Percentiles rank a stretch among this genome's conserved stretches.
phyloP scores from a whole-genome alignment of 371 early-diverging fungal species.

The Choanephora cucurbitarum region DNA sequence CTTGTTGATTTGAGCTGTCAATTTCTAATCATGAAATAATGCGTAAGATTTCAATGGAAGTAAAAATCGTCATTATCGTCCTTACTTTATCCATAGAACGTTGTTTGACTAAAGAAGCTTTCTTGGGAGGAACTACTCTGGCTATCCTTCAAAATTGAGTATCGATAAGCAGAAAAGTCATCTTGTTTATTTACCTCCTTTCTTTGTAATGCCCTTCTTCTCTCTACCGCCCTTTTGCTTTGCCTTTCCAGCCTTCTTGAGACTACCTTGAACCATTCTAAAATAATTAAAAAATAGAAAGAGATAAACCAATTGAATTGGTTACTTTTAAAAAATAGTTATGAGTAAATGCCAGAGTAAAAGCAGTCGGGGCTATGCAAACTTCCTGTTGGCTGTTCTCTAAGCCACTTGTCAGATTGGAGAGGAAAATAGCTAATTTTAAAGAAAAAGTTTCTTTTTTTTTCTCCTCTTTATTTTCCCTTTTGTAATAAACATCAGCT shows the following conservation, averaged over 20 bases:
- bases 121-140: constrained; percentile 62
- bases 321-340: background rate
- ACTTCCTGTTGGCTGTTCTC: background rate
- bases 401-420: background rate
- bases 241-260: constrained; percentile 46
- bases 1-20: constrained; percentile 63
- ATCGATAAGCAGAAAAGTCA: too few species aligned
- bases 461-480: background rate
- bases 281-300: constrained; percentile 1
- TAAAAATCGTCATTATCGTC: background rate
- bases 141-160: constrained; percentile 36
- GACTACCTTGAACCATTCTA: constrained; percentile 60
- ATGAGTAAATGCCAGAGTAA: background rate
- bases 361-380: background rate
- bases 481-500: background rate
- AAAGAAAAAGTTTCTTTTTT: background rate
- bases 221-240: constrained; percentile 50
- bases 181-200: constrained; percentile 56
- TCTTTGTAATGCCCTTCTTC: constrained; percentile 55
- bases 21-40: constrained; percentile 51
- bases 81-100: constrained; percentile 54
- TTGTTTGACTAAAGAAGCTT: constrained; percentile 56
- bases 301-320: background rate
- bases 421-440: background rate
- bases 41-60: too few species aligned